phyloP scores from a whole-genome alignment of 345 rosid species.

The Gossypium rotundifolium region DNA sequence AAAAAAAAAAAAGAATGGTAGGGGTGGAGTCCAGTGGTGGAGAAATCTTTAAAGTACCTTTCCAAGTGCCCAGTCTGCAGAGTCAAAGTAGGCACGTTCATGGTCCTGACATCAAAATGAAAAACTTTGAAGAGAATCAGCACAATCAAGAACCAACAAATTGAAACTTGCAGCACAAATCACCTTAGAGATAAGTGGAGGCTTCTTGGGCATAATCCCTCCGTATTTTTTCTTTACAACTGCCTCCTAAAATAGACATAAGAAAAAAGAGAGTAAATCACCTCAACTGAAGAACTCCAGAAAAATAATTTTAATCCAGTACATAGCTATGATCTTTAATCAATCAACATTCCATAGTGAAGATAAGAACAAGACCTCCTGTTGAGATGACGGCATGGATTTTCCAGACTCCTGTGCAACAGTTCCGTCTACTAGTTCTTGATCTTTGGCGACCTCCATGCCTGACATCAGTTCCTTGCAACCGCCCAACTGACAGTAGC shows the following conservation, averaged over 20 bases:
- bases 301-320: not conserved
- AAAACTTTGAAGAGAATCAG: conserved; percentile 4
- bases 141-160: conserved; percentile 1
- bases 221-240: conserved; percentile 81
- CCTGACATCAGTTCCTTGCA: not conserved
- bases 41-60: conserved; percentile 28
- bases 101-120: conserved; percentile 59
- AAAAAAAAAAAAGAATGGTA: conserved; percentile 22
- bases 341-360: not conserved
- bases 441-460: not conserved
- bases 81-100: conserved; percentile 95
- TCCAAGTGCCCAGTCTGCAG: conserved; percentile 99
- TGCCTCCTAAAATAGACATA: conserved; percentile 43
- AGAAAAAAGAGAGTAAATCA: conserved; percentile 7
- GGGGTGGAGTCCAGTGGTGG: not conserved
- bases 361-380: conserved; percentile 45
- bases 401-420: not conserved
- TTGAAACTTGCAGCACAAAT: not conserved
- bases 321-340: conserved; percentile 3
- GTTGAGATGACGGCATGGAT: conserved; percentile 46
- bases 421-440: not conserved
- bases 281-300: not conserved
- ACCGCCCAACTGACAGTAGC: not conserved
- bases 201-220: conserved; percentile 91
- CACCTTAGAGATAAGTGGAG: conserved; percentile 97